Base-by-base conservation (phyloP, 139 green algal species). In the Closterium sp. region DNA sequence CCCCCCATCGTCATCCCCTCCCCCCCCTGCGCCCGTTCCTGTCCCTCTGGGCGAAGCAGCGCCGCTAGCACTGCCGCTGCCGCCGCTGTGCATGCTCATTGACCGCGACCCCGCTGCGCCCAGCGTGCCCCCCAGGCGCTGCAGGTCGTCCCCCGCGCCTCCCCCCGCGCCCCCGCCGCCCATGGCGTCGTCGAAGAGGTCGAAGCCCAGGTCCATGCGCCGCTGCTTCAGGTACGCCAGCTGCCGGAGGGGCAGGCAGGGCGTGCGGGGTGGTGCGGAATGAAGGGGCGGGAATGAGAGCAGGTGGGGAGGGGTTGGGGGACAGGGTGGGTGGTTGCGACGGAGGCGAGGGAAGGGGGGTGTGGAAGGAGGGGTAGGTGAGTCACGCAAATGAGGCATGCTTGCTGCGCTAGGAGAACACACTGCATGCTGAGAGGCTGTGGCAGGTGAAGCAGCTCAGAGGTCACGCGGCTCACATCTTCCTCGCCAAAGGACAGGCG, bases 401-500 rank as follows among this genome's bases (percentile, higher is more conserved):
- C 9, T 28, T 25, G 12, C 43, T 25, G 43, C 9, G 43, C 43
- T n/a, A n/a, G n/a, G n/a, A n/a, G n/a, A n/a, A n/a, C n/a, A n/a
- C n/a, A n/a, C n/a, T n/a, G n/a, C n/a, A n/a, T n/a, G n/a, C n/a
- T n/a, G n/a, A n/a, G n/a, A n/a, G n/a, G n/a, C n/a, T n/a, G n/a
- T n/a, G n/a, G n/a, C n/a, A n/a, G n/a, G n/a, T n/a, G n/a, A n/a
- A n/a, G n/a, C n/a, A n/a, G n/a, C 43, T 25, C 23, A 2, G 3
- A 69, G 9, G 4, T 9, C 3, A 66, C 38, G 38, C 38, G n/a
- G 23, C 87, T 91, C 33, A 93, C 87, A 64, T 93, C 90, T 33
- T 93, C 90, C 66, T 93, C 90, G n/a, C 90, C 90, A 31, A 93
- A 93, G 55, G 90, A 93, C 9, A 92, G 86, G 33, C 90, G 85